Evolutionary conservation across 495 filamentous ascomycete genomes (phyloP), one percentile per base, ranked within the genome.

Genomic region (Xylaria longipes): DNA sequence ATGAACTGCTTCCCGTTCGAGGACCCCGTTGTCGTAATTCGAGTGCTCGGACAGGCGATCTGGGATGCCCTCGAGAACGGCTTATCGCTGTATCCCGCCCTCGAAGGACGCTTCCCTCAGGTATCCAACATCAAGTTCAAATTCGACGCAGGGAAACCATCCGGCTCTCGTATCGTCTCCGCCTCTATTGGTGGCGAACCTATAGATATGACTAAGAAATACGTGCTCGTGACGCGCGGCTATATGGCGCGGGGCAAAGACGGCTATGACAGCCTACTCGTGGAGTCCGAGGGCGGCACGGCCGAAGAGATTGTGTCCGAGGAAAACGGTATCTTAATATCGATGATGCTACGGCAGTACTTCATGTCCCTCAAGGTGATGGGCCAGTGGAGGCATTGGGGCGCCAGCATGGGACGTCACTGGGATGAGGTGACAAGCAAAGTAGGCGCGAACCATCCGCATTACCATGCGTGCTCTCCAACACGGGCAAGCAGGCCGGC

Each of bases 221-320:
- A 97, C 71, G 84, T 83, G 12, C 78, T 97, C 1, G 89, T 90
- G 31, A 97, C 94, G 0, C 82, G 94, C 20, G 93, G 92, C 0
- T 95, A 97, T 77, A 97, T 97, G 94, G 89, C 83, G 6, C 89
- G 92, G 14, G 94, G 94, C 14, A 97, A 95, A 79, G 93, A 97
- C 75, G 94, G 94, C 1, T 97, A 92, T 75, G 81, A 84, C 1
- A 91, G 91, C 27, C 85, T 97, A 11, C 85, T 94, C 11, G 84
- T 91, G 0, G 75, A 90, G 65, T 84, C 88, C 1, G 90, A 91
- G 73, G 93, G 92, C 29, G 94, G 93, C 11, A 79, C 85, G 15
- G 91, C 91, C 3, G 90, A 93, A 74, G 92, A 93, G 76, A 75
- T 97, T 22, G 89, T 97, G 25, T 87, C 86, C 33, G 94, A 97